Evolutionary conservation across 2,329 filamentous ascomycete genomes (phyloP).

Genomic region (Ceratocystis albifundus): DNA sequence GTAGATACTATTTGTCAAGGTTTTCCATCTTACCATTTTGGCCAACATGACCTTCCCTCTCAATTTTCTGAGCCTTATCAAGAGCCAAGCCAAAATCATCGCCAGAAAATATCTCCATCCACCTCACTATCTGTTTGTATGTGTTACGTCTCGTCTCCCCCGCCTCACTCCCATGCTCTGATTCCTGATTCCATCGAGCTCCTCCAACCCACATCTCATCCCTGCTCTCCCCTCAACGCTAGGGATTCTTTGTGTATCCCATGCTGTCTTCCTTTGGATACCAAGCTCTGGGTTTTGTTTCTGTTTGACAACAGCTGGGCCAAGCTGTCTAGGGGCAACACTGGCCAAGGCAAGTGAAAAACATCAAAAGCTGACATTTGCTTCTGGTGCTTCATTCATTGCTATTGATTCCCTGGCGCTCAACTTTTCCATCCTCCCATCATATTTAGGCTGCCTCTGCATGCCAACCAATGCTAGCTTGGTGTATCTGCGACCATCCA

Average conservation of each 20-base stretch:
- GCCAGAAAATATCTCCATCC: not conserved
- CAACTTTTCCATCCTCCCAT: not conserved
- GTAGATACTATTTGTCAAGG: not conserved
- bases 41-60: not conserved
- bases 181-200: conserved; percentile 9
- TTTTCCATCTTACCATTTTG: not conserved
- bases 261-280: not conserved
- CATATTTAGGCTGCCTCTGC: conserved; percentile 7
- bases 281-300: not conserved
- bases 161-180: conserved; percentile 4
- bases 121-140: conserved; percentile 8
- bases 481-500: not conserved
- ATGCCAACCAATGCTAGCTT: not conserved
- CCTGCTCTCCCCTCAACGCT: not conserved
- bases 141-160: conserved; percentile 4
- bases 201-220: not conserved
- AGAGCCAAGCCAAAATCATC: not conserved
- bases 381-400: not conserved
- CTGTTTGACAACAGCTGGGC: not conserved
- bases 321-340: not conserved
- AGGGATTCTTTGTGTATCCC: conserved; percentile 13
- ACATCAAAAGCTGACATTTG: conserved; percentile 1
- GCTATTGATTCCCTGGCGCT: conserved; percentile 8
- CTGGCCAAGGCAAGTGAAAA: not conserved
- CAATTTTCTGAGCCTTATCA: not conserved